Conservation (phyloP, 2,329 filamentous ascomycete genomes). For the Ambrosiella xylebori region DNA sequence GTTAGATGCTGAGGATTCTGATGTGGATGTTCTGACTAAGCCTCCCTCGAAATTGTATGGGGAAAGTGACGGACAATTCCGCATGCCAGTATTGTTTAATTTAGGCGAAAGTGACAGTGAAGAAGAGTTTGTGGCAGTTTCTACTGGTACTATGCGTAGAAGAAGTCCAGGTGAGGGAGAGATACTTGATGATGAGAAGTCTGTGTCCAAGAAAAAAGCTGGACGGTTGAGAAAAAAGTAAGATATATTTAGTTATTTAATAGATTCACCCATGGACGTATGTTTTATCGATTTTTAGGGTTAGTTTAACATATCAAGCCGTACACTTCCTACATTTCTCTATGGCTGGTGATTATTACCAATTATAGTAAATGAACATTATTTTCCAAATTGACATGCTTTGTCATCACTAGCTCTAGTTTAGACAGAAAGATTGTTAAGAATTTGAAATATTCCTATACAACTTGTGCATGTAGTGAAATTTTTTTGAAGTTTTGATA, state of each 20-base stretch:
- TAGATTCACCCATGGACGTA: neutral
- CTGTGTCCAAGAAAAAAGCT: slow-evolving; percentile 26
- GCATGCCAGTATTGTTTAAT: slow-evolving; percentile 85
- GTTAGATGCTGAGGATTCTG: slow-evolving; percentile 81
- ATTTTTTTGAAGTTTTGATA: too few relatives aligned
- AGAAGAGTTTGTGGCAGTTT: slow-evolving; percentile 59
- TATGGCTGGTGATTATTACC: too few relatives aligned
- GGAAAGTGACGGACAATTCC: slow-evolving; percentile 48
- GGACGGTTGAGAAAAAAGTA: slow-evolving; percentile 27
- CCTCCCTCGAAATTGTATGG: slow-evolving; percentile 47
- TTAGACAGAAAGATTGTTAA: too few relatives aligned
- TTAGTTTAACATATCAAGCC: too few relatives aligned
- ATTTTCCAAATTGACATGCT: too few relatives aligned
- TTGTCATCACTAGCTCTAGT: too few relatives aligned
- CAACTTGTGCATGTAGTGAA: too few relatives aligned
- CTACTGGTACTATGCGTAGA: slow-evolving; percentile 67
- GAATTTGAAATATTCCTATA: too few relatives aligned
- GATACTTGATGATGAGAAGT: slow-evolving; percentile 34
- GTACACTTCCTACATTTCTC: too few relatives aligned
- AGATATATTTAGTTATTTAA: neutral
- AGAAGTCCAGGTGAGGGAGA: slow-evolving; percentile 63
- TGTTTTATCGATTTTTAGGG: too few relatives aligned
- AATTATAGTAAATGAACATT: too few relatives aligned
- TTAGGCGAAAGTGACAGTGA: slow-evolving; percentile 90
- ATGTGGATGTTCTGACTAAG: slow-evolving; percentile 73